These are phyloP conservation scores for Lichtheimia corymbifera DNA, from an alignment of 371 early-diverging fungal genomes.

Conservation along the genomic window DNA sequence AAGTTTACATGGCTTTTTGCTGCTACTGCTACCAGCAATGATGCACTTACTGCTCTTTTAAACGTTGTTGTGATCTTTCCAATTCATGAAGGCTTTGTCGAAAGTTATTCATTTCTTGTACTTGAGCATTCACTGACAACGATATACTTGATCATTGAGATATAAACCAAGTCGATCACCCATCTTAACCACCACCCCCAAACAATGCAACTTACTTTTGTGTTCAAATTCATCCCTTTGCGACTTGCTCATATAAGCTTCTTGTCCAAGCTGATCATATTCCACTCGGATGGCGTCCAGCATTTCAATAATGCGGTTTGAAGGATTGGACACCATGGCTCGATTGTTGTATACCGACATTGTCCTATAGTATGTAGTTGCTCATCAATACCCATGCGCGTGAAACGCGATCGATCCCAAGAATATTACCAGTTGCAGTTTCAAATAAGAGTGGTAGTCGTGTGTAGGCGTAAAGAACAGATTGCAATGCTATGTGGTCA, in stretches of 20 bases:
- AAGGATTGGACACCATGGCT: constrained; percentile 64
- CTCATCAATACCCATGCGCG: no score
- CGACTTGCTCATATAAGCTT: constrained; percentile 63
- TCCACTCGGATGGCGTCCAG: constrained; percentile 79
- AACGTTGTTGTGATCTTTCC: constrained; percentile 68
- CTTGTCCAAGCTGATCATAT: constrained; percentile 75
- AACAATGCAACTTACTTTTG: constrained; percentile 57
- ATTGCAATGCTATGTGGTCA: no score
- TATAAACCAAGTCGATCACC: not conserved
- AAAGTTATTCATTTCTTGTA: constrained; percentile 69
- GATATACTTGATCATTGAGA: not conserved
- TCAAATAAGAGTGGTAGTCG: not conserved
- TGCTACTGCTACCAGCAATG: no score
- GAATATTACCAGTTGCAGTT: not conserved
- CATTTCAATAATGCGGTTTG: constrained; percentile 67
- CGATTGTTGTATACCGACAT: constrained; percentile 71
- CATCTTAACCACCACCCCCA: no score
- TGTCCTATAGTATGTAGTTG: not conserved
- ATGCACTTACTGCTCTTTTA: constrained; percentile 69
- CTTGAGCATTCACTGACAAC: constrained; percentile 59
- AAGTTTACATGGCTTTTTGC: no score
- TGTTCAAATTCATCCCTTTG: constrained; percentile 88
- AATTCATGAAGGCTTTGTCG: constrained; percentile 77
- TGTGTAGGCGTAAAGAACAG: no score
- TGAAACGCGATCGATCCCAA: no score